These are phyloP conservation scores for Ampelomyces quisqualis DNA, from an alignment of 2,329 filamentous ascomycete genomes.

Conservation along the genomic window DNA sequence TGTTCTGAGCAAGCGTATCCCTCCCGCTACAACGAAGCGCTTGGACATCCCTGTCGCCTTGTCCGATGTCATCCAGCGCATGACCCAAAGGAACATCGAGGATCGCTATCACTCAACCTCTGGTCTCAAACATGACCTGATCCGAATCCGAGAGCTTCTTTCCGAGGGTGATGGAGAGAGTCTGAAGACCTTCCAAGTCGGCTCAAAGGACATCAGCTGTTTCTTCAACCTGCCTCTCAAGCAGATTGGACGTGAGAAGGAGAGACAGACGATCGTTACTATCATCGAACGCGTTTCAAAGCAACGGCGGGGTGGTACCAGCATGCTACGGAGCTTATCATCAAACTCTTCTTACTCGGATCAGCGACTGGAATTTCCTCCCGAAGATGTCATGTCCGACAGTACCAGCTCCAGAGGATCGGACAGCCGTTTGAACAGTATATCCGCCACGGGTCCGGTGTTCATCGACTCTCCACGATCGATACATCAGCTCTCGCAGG, in stretches of 20 bases:
- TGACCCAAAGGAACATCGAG: conserved; percentile 82
- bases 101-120: conserved; percentile 89
- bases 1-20: conserved; percentile 76
- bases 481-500: conserved; percentile 32
- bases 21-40: conserved; percentile 72
- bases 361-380: conserved; percentile 51
- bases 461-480: conserved; percentile 30
- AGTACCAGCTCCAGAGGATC: conserved; percentile 58
- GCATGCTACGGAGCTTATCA: conserved; percentile 52
- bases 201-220: conserved; percentile 82
- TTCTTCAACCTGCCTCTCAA: conserved; percentile 82
- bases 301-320: conserved; percentile 54
- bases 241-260: conserved; percentile 77
- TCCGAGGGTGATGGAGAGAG: conserved; percentile 71
- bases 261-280: conserved; percentile 66
- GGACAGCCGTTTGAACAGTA: conserved; percentile 45
- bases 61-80: conserved; percentile 82
- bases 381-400: conserved; percentile 53
- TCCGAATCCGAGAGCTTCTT: conserved; percentile 71
- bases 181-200: conserved; percentile 73
- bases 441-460: conserved; percentile 25
- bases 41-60: conserved; percentile 83
- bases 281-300: conserved; percentile 75
- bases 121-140: conserved; percentile 75
- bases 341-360: conserved; percentile 58